A percentile compares a stretch with the other conserved stretches of the same genome.
These are phyloP conservation scores for Thinopyrum elongatum DNA, from an alignment of 176 grass and related monocot species.

Conservation along the genomic window DNA sequence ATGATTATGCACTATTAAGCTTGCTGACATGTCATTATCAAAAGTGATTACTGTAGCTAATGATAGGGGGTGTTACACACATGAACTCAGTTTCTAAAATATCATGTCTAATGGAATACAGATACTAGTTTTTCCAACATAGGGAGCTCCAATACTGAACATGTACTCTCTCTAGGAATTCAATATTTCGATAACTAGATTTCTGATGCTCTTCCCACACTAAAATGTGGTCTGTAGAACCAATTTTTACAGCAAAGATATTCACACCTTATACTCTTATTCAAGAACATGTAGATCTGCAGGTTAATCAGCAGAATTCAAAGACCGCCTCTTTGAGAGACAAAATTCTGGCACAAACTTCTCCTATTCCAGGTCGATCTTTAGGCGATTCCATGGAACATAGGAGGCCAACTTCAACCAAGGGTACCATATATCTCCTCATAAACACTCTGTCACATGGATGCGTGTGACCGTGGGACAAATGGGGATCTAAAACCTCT, in stretches of 20 bases:
- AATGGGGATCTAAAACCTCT: slow-evolving; percentile 5
- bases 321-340: neutral
- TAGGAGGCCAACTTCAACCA: neutral
- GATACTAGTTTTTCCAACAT: neutral
- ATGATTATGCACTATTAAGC: too few relatives aligned
- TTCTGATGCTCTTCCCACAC: neutral
- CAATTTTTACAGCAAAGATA: too few relatives aligned
- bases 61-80: too few relatives aligned
- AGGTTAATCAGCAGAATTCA: neutral
- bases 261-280: neutral
- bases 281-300: neutral
- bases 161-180: neutral
- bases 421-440: neutral
- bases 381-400: too few relatives aligned
- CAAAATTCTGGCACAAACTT: too few relatives aligned
- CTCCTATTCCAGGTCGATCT: too few relatives aligned
- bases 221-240: neutral
- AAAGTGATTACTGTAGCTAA: too few relatives aligned
- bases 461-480: neutral
- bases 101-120: too few relatives aligned
- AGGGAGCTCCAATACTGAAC: neutral
- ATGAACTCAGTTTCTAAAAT: too few relatives aligned
- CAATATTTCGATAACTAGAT: neutral
- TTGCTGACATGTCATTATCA: too few relatives aligned
- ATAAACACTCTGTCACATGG: neutral